Evolutionary conservation across 1,284 basidiomycete species (phyloP).

Genomic region (Sporisorium scitamineum): DNA sequence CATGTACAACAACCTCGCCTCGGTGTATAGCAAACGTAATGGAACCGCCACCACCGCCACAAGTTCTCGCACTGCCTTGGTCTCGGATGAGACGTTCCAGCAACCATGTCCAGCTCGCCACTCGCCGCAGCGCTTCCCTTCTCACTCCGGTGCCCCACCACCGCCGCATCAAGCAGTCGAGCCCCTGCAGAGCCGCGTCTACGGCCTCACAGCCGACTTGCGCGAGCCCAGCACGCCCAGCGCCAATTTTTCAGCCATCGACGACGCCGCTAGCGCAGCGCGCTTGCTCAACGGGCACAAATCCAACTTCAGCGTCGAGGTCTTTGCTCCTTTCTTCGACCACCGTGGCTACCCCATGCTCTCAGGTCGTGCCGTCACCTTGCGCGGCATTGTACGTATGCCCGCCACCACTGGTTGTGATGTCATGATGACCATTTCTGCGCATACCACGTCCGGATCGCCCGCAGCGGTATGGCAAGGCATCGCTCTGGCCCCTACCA

Average conservation of each 20-base stretch:
- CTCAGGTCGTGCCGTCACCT: conserved; percentile 46
- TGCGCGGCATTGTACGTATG: conserved; percentile 55
- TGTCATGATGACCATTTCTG: conserved; percentile 60
- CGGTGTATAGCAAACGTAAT: conserved; percentile 40
- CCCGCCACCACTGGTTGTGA: conserved; percentile 49
- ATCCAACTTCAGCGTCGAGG: conserved; percentile 60
- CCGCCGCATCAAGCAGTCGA: conserved; percentile 5
- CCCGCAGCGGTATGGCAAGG: conserved; percentile 64
- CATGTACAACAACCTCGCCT: conserved; percentile 35
- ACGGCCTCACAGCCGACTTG: conserved; percentile 43
- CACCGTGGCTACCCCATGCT: conserved; percentile 59
- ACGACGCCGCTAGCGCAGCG: conserved; percentile 31
- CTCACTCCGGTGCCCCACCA: conserved; percentile 12
- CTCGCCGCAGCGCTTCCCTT: conserved; percentile 22
- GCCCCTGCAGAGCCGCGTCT: conserved; percentile 38
- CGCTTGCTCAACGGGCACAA: conserved; percentile 39
- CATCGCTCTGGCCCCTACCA: conserved; percentile 53
- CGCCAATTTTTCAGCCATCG: conserved; percentile 17
- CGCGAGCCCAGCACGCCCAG: conserved; percentile 27
- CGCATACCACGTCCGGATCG: conserved; percentile 58
- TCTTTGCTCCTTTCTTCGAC: conserved; percentile 56
- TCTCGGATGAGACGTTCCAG: conserved; percentile 10
- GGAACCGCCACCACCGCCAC: conserved; percentile 30
- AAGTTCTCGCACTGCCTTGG: conserved; percentile 20
- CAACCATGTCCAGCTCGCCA: conserved; percentile 16